Base-by-base conservation (phyloP, 345 rosid species). In the Brassica nigra region DNA sequence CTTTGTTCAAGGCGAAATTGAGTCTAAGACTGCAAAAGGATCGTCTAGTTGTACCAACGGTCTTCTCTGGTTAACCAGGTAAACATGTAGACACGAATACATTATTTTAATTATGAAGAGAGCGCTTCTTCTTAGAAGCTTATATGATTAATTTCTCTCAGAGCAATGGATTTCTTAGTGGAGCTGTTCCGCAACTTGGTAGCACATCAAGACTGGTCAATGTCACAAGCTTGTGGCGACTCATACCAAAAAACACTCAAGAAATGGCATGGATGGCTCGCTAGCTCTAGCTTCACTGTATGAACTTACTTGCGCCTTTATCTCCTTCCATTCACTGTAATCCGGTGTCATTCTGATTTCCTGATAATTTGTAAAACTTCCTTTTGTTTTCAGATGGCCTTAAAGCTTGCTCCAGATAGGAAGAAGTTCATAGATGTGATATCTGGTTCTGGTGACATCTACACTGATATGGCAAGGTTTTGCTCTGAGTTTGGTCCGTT, bases 1-100 rank as follows among this genome's bases (percentile, higher is more conserved):
- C 73, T 75, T 91, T 89, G 92, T 91, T 67, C 87, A 85, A 87
- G 98, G 75, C 29, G 99, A 93, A 88, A 84, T 93, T 71, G 91
- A 86, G 70, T 87, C 91, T 62, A 89, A 90, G 81, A 89, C 90
- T 3, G 90, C 97, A 2, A 91, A 89, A 77, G 88, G 84, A 66
- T 93, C 99, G 33, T 91, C 98, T 61, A 93, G 98, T 64, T 95
- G 97, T 85, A 89, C 97, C 76, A 93, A 89, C 76, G 98, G 98
- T 75, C 94, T 95, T 82, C 98, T 95, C 83, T 95, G 99, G 99
- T 74, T 95, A 73, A 93, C 99, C 62, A 90, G 98, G 98, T 91
- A 76, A 62, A 42, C 31, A 20, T 31, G 39, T 34, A 12, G 27
- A 66, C 65, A 62, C n/a, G 0, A 33, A 33, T 37, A 63, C 8